A percentile compares a stretch with the other conserved stretches of the same genome.
Conservation (phyloP, 2,329 filamentous ascomycete species). For the Arachnomyces sp. region DNA sequence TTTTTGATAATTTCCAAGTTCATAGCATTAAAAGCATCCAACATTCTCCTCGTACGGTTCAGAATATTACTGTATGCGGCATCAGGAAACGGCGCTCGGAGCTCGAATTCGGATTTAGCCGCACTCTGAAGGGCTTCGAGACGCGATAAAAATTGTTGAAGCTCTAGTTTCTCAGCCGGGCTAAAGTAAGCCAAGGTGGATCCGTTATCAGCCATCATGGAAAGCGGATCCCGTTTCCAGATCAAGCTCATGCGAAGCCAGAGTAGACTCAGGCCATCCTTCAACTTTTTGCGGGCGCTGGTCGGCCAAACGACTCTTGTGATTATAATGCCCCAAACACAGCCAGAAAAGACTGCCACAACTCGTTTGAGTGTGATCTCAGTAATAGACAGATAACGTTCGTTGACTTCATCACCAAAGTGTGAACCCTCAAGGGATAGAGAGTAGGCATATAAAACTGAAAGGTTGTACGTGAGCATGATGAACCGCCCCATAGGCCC, state of each 20-base stretch:
- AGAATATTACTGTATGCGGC: constrained; percentile 67
- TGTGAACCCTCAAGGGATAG: constrained; percentile 71
- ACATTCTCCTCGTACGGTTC: constrained; percentile 70
- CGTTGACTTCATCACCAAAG: constrained; percentile 79
- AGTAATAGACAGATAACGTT: constrained; percentile 71
- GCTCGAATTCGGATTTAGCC: constrained; percentile 78
- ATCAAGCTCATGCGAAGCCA: constrained; percentile 93
- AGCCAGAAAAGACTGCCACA: constrained; percentile 75
- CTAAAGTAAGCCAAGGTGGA: constrained; percentile 61
- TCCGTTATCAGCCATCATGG: constrained; percentile 51
- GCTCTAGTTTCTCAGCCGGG: constrained; percentile 75
- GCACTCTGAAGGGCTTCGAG: constrained; percentile 66
- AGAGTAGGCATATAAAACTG: constrained; percentile 88
- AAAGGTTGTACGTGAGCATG: constrained; percentile 91
- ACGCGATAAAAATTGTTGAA: constrained; percentile 70
- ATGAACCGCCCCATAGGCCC: constrained; percentile 90
- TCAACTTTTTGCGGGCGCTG: constrained; percentile 77
- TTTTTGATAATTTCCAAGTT: constrained; percentile 84
- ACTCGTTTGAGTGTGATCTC: constrained; percentile 86
- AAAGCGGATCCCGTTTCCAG: constrained; percentile 88
- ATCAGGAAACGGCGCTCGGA: constrained; percentile 78
- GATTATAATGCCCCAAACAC: constrained; percentile 84
- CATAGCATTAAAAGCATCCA: constrained; percentile 95
- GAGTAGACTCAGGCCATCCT: constrained; percentile 79
- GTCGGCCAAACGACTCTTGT: constrained; percentile 91